Percentiles rank a stretch among this genome's conserved stretches.
These are phyloP conservation scores for Marasmius fiardii DNA, from an alignment of 1,284 basidiomycete genomes.

Conservation along the genomic window DNA sequence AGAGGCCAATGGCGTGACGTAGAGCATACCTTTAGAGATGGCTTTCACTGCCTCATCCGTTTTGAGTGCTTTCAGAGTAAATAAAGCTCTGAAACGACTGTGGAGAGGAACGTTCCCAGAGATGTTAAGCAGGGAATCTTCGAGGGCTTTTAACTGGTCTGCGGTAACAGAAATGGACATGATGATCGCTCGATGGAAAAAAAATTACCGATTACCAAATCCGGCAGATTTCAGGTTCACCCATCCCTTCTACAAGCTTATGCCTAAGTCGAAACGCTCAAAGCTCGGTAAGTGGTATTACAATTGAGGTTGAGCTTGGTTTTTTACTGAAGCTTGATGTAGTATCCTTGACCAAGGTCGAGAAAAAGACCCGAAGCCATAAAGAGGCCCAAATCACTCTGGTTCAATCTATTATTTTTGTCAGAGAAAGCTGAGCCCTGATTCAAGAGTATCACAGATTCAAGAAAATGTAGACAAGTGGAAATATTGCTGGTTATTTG, in stretches of 20 bases:
- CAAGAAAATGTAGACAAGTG: slow-evolving; percentile 82
- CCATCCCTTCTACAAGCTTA: slow-evolving; percentile 26
- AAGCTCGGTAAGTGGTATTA: slow-evolving; percentile 63
- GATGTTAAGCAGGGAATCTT: slow-evolving; percentile 74
- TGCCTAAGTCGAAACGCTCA: slow-evolving; percentile 87
- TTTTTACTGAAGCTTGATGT: slow-evolving; percentile 15
- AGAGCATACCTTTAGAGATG: slow-evolving; percentile 73
- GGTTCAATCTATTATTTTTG: slow-evolving; percentile 40
- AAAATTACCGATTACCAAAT: neutral
- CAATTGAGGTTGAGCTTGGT: slow-evolving; percentile 6
- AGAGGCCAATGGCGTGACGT: slow-evolving; percentile 8
- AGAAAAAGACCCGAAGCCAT: slow-evolving; percentile 79
- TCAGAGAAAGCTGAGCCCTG: slow-evolving; percentile 1
- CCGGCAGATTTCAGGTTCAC: neutral
- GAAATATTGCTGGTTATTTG: slow-evolving; percentile 94
- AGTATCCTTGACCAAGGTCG: slow-evolving; percentile 79
- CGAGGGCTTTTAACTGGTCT: slow-evolving; percentile 53
- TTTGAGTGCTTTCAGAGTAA: slow-evolving; percentile 88
- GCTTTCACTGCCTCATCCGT: slow-evolving; percentile 80
- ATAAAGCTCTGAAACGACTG: slow-evolving; percentile 89
- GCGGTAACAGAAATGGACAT: slow-evolving; percentile 23
- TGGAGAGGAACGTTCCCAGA: slow-evolving; percentile 78
- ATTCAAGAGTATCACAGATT: slow-evolving; percentile 43
- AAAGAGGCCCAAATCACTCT: slow-evolving; percentile 84
- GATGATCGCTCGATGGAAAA: slow-evolving; percentile 2